Evolutionary conservation across 73 alveolate genomes (phyloP), one percentile per base, ranked within the genome.

Genomic region (Chromera velia): DNA sequence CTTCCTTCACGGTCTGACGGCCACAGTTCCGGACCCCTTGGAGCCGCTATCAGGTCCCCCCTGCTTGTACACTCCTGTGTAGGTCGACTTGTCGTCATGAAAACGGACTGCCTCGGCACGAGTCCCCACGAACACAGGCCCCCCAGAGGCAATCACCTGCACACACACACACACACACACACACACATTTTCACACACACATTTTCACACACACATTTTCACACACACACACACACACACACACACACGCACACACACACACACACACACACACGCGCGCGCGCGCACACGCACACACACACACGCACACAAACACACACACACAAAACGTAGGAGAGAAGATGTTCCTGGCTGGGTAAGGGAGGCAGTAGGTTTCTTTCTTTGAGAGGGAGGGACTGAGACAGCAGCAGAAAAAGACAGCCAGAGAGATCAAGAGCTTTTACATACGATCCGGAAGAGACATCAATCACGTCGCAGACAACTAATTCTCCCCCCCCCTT

Each of bases 11-110:
- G n/a, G n/a, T n/a, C n/a, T n/a, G n/a, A n/a, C n/a, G n/a, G n/a
- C n/a, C n/a, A n/a, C n/a, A n/a, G n/a, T n/a, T n/a, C n/a, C n/a
- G n/a, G n/a, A n/a, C 27, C 84, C 86, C 80, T 80, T 80, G 24
- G 86, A 74, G 32, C 69, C 86, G 4, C 80, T 22, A 32, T 80
- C 86, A 0, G 98, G 98, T 62, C 98, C 98, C 9, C 98, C 98
- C 34, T 89, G 87, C 0, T 95, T 95, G 86, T 93, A 90, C 40
- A 91, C 96, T 28, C 98, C 98, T 34, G 98, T 93, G 85, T 93
- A 93, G 73, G 86, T 80, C 31, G 73, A 68, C 85, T 88, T 88
- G 77, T 88, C 94, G 67, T 88, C 94, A 30, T 88, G 94, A 47
- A 73, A 83, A 33, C 86, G 85, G 45, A 85, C 91, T 64, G 76